Conservation (phyloP, 140 eudicot species). For the Stevia rebaudiana region DNA sequence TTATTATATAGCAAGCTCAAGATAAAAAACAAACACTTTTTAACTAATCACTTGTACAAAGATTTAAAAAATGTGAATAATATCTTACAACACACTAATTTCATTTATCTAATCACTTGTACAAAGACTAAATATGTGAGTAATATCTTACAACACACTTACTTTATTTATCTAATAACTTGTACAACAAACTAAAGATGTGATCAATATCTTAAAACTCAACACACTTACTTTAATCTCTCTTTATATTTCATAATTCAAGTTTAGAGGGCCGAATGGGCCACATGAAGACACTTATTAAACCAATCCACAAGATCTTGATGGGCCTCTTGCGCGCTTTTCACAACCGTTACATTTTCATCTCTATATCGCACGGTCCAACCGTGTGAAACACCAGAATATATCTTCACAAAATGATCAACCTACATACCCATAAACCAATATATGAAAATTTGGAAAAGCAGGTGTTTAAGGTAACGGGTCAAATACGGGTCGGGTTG, state of each 20-base stretch:
- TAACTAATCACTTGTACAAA: too few relatives aligned
- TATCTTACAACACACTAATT: too few relatives aligned
- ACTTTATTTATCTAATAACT: too few relatives aligned
- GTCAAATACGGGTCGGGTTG: background rate
- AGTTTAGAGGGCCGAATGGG: conserved; percentile 11
- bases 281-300: conserved; percentile 23
- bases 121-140: too few relatives aligned
- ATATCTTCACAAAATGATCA: conserved; percentile 62
- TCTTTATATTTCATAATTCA: background rate
- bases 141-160: too few relatives aligned
- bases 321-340: conserved; percentile 59
- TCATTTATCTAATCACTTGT: too few relatives aligned
- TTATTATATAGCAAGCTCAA: too few relatives aligned
- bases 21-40: too few relatives aligned
- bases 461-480: background rate
- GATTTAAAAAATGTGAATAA: too few relatives aligned
- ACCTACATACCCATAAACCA: conserved; percentile 33
- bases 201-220: too few relatives aligned
- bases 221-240: background rate
- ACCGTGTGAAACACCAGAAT: conserved; percentile 60
- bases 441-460: background rate
- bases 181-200: too few relatives aligned
- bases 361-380: conserved; percentile 64
- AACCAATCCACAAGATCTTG: conserved; percentile 61
- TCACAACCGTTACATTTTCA: conserved; percentile 36